Evolutionary conservation across 208 protist genomes (phyloP).

Genomic region (Eutreptiella sp.): DNA sequence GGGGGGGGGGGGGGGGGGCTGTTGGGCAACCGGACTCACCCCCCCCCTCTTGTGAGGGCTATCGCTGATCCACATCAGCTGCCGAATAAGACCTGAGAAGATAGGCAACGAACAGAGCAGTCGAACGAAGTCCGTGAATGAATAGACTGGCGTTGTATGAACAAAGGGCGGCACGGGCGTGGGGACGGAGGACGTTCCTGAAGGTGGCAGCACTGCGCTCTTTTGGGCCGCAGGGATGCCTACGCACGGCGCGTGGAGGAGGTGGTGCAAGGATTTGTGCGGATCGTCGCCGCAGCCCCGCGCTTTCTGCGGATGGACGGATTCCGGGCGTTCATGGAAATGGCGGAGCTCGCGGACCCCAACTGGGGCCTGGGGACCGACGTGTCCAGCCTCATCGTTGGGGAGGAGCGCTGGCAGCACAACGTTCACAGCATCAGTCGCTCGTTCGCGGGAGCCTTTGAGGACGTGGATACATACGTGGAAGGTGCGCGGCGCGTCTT

Average conservation of each 20-base stretch:
- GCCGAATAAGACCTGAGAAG: too few species aligned
- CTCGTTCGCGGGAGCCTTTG: conserved; percentile 56
- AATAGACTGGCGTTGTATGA: too few species aligned
- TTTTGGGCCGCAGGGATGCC: conserved; percentile 54
- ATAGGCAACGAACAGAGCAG: too few species aligned
- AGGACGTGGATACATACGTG: conserved; percentile 67
- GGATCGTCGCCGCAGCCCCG: conserved; percentile 67
- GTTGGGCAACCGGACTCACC: too few species aligned
- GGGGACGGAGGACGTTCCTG: too few species aligned
- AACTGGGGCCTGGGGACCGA: conserved; percentile 76
- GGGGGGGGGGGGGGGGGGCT: too few species aligned
- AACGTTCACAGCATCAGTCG: conserved; percentile 59
- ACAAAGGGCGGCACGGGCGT: conserved; percentile 68
- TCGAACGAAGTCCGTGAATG: too few species aligned
- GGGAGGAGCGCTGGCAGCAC: conserved; percentile 70
- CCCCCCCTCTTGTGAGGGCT: too few species aligned
- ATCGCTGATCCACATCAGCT: too few species aligned
- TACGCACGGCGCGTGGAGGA: conserved; percentile 71
- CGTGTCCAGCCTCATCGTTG: conserved; percentile 75
- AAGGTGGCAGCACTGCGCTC: conserved; percentile 56
- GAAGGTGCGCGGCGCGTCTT: too few species aligned
- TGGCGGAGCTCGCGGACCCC: conserved; percentile 46
- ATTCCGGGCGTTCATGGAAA: conserved; percentile 81
- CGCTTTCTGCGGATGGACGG: conserved; percentile 66
- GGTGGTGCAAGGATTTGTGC: conserved; percentile 76